phyloP scores from a whole-genome alignment of 768 basidiomycete species.

The Naganishia kalamii region DNA sequence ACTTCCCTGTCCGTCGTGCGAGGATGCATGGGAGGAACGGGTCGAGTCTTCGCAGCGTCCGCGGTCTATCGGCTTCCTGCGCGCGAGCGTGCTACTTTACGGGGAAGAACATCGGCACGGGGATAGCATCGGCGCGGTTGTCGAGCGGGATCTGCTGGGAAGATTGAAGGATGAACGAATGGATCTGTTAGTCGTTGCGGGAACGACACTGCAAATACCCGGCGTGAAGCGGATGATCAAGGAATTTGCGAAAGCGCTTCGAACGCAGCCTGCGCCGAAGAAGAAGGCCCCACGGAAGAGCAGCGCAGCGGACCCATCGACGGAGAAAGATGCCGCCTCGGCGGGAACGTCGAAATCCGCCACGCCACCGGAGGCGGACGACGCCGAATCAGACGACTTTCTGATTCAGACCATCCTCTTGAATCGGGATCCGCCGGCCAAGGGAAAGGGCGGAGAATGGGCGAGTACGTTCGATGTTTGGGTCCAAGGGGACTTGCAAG shows the following conservation, averaged over 20 bases:
- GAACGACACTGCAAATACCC: slow-evolving; percentile 79
- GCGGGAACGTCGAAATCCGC: slow-evolving; percentile 4
- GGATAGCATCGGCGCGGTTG: slow-evolving; percentile 75
- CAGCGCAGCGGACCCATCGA: not conserved
- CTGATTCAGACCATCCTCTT: slow-evolving; percentile 68
- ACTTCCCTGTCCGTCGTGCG: slow-evolving; percentile 74
- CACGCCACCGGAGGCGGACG: not conserved
- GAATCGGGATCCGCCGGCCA: slow-evolving; percentile 67
- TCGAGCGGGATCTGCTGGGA: slow-evolving; percentile 72
- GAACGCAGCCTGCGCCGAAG: slow-evolving; percentile 22
- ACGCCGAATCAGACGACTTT: slow-evolving; percentile 40
- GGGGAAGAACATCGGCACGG: slow-evolving; percentile 78
- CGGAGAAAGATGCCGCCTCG: not conserved
- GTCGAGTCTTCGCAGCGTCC: slow-evolving; percentile 70
- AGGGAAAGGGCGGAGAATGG: slow-evolving; percentile 63
- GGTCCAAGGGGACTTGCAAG: slow-evolving; percentile 80
- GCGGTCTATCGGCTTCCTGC: slow-evolving; percentile 68
- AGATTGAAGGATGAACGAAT: slow-evolving; percentile 52
- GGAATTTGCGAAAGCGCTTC: slow-evolving; percentile 68
- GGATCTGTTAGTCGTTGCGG: slow-evolving; percentile 79
- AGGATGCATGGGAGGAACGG: slow-evolving; percentile 61
- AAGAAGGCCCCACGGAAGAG: slow-evolving; percentile 8
- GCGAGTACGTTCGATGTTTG: slow-evolving; percentile 84
- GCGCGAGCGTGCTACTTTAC: slow-evolving; percentile 83
- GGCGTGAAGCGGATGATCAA: slow-evolving; percentile 87